Conservation (phyloP, 345 rosid species). For the Arabis alpina region DNA sequence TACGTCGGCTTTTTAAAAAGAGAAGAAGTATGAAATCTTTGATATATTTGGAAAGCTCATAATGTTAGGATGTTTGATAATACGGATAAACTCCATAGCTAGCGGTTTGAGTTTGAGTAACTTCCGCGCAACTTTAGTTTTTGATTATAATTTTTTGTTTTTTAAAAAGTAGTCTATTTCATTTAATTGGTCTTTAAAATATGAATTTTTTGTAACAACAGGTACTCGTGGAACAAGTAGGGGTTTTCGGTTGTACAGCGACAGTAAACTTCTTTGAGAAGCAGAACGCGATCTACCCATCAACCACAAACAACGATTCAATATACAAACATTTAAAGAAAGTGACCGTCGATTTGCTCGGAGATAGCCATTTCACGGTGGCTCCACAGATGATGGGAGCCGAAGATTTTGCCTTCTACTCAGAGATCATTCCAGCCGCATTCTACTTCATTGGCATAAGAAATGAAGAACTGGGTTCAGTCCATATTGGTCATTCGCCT, state of each 20-base stretch:
- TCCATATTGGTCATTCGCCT: slow-evolving; percentile 76
- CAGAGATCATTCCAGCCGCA: slow-evolving; percentile 69
- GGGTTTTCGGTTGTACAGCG: slow-evolving; percentile 69
- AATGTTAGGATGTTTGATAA: no score
- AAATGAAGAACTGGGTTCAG: slow-evolving; percentile 75
- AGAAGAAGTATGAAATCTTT: no score
- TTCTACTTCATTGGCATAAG: slow-evolving; percentile 83
- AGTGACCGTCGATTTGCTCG: slow-evolving; percentile 63
- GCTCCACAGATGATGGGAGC: slow-evolving; percentile 91
- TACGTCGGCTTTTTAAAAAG: no score
- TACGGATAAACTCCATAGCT: no score
- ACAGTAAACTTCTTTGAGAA: slow-evolving; percentile 74
- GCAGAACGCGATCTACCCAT: slow-evolving; percentile 66
- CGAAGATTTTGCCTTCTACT: slow-evolving; percentile 86
- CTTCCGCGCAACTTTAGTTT: no score
- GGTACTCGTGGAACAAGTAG: slow-evolving; percentile 75
- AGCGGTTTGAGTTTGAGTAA: no score
- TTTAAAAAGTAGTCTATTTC: no score
- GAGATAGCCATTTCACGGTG: slow-evolving; percentile 56
- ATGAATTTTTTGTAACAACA: slow-evolving; percentile 35
- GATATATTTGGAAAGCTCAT: no score
- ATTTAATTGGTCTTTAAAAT: neutral
- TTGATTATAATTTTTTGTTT: no score
- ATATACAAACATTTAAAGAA: slow-evolving; percentile 78
- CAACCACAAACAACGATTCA: slow-evolving; percentile 62